These are phyloP conservation scores for Saturnispora hagleri DNA, from an alignment of 805 yeast species.

Conservation along the genomic window DNA sequence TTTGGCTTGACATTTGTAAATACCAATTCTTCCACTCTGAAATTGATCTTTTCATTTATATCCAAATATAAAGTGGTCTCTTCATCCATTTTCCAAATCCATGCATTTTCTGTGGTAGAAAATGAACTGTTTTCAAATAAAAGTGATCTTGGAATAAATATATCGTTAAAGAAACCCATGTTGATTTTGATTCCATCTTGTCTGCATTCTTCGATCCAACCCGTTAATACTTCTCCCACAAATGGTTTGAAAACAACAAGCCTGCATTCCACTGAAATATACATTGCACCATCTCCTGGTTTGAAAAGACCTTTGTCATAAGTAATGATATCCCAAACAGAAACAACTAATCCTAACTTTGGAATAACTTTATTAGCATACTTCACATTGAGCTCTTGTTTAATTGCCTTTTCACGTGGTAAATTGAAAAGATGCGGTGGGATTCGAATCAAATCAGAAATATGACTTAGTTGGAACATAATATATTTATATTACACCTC, in stretches of 20 bases:
- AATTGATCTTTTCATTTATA: conserved; percentile 82
- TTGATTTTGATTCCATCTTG: conserved; percentile 79
- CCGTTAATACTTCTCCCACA: conserved; percentile 85
- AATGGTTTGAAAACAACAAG: conserved; percentile 86
- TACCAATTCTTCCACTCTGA: conserved; percentile 82
- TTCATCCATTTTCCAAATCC: conserved; percentile 81
- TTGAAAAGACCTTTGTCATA: conserved; percentile 81
- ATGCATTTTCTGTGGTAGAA: conserved; percentile 69
- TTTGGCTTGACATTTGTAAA: conserved; percentile 79
- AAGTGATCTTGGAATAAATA: conserved; percentile 76
- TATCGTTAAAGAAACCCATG: conserved; percentile 85
- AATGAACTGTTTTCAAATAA: conserved; percentile 50
- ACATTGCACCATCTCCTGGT: conserved; percentile 93
- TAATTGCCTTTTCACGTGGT: conserved; percentile 63
- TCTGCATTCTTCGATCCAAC: conserved; percentile 86
- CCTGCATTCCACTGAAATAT: conserved; percentile 64
- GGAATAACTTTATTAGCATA: conserved; percentile 80
- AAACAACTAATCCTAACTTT: conserved; percentile 73
- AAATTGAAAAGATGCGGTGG: conserved; percentile 78
- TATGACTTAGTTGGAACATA: conserved; percentile 79
- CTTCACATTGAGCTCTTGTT: conserved; percentile 73
- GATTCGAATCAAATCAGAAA: conserved; percentile 78
- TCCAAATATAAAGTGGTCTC: conserved; percentile 77
- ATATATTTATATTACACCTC: not conserved
- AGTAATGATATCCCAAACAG: conserved; percentile 75